Conservation (phyloP, 768 basidiomycete species). For the Cytidiella melzeri region DNA sequence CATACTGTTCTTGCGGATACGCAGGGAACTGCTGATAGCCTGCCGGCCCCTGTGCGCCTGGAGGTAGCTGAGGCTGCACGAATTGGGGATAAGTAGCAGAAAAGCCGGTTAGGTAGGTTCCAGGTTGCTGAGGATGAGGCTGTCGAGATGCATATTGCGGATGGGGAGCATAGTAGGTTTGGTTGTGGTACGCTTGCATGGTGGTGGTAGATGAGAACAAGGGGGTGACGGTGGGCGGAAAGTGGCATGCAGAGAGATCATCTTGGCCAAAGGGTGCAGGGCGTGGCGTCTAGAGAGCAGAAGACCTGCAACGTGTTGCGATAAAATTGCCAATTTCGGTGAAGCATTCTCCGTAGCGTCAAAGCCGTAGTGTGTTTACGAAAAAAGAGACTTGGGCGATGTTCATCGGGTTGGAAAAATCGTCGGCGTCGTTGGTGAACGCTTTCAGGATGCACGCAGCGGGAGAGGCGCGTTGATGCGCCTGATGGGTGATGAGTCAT, state of each 20-base stretch:
- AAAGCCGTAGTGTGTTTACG: too few species aligned
- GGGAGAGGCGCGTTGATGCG: background rate
- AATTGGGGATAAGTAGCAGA: background rate
- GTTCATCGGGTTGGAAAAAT: too few species aligned
- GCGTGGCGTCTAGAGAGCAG: slow-evolving; percentile 19
- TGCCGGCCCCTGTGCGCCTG: background rate
- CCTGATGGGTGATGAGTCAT: background rate
- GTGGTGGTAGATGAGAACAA: background rate
- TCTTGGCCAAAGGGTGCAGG: slow-evolving; percentile 5
- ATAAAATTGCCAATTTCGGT: background rate
- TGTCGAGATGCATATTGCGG: slow-evolving; percentile 9
- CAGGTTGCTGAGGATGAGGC: background rate
- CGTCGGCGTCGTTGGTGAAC: background rate
- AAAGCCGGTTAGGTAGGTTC: slow-evolving; percentile 13
- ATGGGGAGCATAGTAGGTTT: slow-evolving; percentile 17
- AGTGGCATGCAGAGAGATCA: slow-evolving; percentile 6
- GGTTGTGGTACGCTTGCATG: slow-evolving; percentile 18
- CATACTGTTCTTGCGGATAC: slow-evolving; percentile 7
- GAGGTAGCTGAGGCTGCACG: background rate
- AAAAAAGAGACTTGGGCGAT: too few species aligned
- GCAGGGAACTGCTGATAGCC: slow-evolving; percentile 1
- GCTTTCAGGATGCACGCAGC: background rate
- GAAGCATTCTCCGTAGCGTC: too few species aligned
- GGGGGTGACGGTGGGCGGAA: slow-evolving; percentile 4
- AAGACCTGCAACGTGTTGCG: slow-evolving; percentile 25